Evolutionary conservation across 1,139 yeast species (phyloP).

Genomic region (Hyphopichia wangnamkhiaoensis): DNA sequence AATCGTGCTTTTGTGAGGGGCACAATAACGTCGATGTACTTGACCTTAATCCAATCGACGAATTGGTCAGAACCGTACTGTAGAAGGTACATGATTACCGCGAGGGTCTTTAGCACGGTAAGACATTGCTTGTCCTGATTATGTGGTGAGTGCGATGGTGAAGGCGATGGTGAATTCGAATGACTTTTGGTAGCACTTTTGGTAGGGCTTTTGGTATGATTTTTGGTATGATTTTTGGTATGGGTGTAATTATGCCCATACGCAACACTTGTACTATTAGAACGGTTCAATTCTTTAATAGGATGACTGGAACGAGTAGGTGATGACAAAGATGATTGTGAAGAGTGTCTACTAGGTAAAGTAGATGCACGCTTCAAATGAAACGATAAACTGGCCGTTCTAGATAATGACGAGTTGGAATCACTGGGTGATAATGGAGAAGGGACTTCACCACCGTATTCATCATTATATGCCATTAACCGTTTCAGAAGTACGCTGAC

Average conservation of each 20-base stretch:
- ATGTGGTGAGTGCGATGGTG: no score
- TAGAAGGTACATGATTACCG: conserved; percentile 35
- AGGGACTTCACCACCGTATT: conserved; percentile 1
- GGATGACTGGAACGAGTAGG: neutral
- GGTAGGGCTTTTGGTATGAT: no score
- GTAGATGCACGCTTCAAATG: neutral
- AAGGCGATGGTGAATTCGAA: no score
- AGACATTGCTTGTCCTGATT: conserved; percentile 7
- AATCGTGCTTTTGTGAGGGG: conserved; percentile 15
- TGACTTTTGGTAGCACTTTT: neutral
- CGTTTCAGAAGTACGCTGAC: conserved; percentile 1
- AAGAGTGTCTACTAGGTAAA: neutral
- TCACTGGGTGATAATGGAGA: neutral
- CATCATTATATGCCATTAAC: neutral
- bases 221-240: no score
- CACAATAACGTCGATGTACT: conserved; percentile 11
- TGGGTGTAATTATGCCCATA: no score
- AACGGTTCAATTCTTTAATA: neutral
- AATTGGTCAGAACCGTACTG: conserved; percentile 42
- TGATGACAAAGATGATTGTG: neutral
- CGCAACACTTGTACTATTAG: neutral
- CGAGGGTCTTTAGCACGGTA: conserved; percentile 31
- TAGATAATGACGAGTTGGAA: neutral
- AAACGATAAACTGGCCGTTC: neutral
- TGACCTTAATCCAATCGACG: conserved; percentile 27